Conservation (phyloP, 2,329 filamentous ascomycete species). For the Cladophialophora chaetospira region DNA sequence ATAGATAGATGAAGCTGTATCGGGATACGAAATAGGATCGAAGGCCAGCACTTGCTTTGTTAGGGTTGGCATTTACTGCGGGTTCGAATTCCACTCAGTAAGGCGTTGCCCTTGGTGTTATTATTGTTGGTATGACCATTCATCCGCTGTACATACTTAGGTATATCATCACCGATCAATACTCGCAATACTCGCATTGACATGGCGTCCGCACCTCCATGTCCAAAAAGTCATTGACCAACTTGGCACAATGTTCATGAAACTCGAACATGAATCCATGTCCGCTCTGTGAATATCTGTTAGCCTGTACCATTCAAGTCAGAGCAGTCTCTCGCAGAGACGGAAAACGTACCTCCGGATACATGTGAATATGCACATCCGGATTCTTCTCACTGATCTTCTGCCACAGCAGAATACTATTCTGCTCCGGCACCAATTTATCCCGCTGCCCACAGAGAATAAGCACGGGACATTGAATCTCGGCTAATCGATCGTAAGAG, state of each 20-base stretch:
- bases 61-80: neutral
- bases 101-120: neutral
- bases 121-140: neutral
- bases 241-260: constrained; percentile 2
- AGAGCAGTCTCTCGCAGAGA: too few relatives aligned
- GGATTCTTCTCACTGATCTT: neutral
- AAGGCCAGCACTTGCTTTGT: neutral
- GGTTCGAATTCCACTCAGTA: neutral
- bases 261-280: constrained; percentile 11
- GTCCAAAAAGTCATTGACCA: constrained; percentile 9
- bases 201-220: neutral
- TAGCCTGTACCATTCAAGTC: neutral
- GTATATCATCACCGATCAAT: neutral
- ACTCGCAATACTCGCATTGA: neutral
- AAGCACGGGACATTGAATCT: too few relatives aligned
- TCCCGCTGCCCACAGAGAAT: too few relatives aligned
- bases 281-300: constrained; percentile 1
- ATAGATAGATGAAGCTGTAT: constrained; percentile 39
- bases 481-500: too few relatives aligned
- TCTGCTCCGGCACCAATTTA: too few relatives aligned
- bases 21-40: neutral
- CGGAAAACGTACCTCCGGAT: too few relatives aligned
- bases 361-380: constrained; percentile 1
- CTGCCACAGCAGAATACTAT: too few relatives aligned
- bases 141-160: neutral